phyloP scores from a whole-genome alignment of 768 basidiomycete genomes.

The Brasilioporus rufonigricans region DNA sequence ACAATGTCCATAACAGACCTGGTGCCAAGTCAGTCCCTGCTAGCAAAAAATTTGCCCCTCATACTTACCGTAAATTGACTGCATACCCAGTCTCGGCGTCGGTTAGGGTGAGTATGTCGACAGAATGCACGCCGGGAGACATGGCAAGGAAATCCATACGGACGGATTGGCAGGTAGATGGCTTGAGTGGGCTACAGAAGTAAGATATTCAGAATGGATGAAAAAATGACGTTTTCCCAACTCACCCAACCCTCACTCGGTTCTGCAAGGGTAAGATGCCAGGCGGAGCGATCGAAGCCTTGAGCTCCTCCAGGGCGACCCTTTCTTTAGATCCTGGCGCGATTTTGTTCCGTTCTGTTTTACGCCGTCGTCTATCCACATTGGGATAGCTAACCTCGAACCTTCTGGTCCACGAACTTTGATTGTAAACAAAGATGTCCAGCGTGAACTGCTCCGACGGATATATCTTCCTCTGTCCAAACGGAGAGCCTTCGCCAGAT shows the following conservation, averaged over 20 bases:
- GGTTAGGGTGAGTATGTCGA: conserved; percentile 68
- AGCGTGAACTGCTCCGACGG: conserved; percentile 75
- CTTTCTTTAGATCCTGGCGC: conserved; percentile 19
- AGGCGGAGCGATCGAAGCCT: conserved; percentile 36
- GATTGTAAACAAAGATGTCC: conserved; percentile 88
- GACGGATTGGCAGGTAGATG: conserved; percentile 81
- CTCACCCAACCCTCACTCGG: conserved; percentile 76
- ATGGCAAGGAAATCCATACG: conserved; percentile 84
- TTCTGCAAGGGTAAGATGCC: conserved; percentile 78
- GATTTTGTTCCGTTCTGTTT: conserved; percentile 30
- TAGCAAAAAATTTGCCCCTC: not conserved
- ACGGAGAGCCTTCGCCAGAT: conserved; percentile 7
- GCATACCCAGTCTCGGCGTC: conserved; percentile 73
- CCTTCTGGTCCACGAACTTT: conserved; percentile 68
- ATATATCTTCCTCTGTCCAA: conserved; percentile 51
- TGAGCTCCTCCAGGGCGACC: conserved; percentile 26
- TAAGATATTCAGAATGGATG: not conserved
- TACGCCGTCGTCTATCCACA: conserved; percentile 41
- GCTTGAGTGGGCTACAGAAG: conserved; percentile 62
- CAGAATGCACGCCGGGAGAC: conserved; percentile 73
- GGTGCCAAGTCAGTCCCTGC: conserved; percentile 2
- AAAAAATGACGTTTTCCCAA: conserved; percentile 12
- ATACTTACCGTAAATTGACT: conserved; percentile 66
- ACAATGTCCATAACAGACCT: conserved; percentile 78
- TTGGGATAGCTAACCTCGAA: conserved; percentile 76